These are phyloP conservation scores for Eucalyptus paniculata DNA, from an alignment of 345 rosid genomes.

Conservation along the genomic window DNA sequence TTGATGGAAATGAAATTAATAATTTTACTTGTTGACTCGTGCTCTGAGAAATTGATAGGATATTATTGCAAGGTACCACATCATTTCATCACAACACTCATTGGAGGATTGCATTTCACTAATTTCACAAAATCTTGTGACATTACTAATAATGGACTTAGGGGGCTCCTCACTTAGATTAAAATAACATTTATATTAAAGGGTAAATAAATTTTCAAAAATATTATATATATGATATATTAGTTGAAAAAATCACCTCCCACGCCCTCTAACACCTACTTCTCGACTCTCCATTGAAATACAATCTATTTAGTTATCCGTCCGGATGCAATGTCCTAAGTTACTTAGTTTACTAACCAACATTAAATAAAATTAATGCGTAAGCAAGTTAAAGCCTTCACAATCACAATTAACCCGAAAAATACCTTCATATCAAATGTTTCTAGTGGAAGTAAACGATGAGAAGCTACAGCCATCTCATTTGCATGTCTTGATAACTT, in stretches of 20 bases:
- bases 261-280: not conserved
- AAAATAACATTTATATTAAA: not conserved
- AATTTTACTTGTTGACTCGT: not conserved
- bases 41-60: not conserved
- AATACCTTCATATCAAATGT: not conserved
- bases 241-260: not conserved
- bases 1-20: not conserved
- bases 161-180: not conserved
- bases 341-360: not conserved
- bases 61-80: not conserved
- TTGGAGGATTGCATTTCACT: not conserved
- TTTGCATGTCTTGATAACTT: not conserved
- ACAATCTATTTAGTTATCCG: not conserved
- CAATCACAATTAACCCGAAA: not conserved
- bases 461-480: not conserved
- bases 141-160: not conserved
- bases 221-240: not conserved
- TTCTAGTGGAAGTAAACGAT: not conserved
- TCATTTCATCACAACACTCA: not conserved
- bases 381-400: not conserved
- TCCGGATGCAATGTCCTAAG: not conserved
- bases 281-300: not conserved
- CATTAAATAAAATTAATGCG: not conserved
- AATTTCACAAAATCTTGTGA: not conserved
- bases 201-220: not conserved